Base-by-base conservation (phyloP, 2,329 filamentous ascomycete genomes). In the Neofusicoccum parvum region DNA sequence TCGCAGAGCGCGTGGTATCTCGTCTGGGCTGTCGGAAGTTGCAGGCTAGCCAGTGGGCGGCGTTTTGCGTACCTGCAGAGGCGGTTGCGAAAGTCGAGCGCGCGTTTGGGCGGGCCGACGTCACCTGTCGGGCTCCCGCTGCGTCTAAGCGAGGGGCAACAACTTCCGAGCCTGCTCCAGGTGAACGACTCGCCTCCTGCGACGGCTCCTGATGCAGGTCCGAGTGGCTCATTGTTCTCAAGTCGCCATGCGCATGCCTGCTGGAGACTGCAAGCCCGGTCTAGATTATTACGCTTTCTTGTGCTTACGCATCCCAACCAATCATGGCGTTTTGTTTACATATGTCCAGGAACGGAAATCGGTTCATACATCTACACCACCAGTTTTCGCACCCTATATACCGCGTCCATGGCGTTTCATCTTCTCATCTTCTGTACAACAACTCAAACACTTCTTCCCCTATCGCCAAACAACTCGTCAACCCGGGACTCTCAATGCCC, bases 401-500 rank as follows among this genome's bases (percentile, higher is more conserved):
- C 27, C 27, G 27, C 5, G 27, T 32, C 6, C 27, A 32, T 32
- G 6, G 6, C 27, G 27, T 1, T 7, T 7, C 27, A 7, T 32
- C 6, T 32, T 45, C 43, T 45, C 23, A 46, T 46, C 53, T 76
- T 45, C 70, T 64, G 72, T 88, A 87, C 70, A 88, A 68, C 59
- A 88, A 73, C 1, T 71, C 75, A 70, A 86, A 79, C 10, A 97
- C 93, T 81, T 86, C 85, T 74, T 96, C 92, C 3, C 85, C 94
- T 78, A 97, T 94, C 1, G 93, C 93, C 80, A 98, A 79, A 71
- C 86, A 88, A 76, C 92, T 95, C 53, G 94, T 98, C 76, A 98
- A 79, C 4, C 94, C 94, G 0, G 94, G 94, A 77, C 92, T 96
- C 82, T 98, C 94, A 70, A 97, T 97, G 0, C 93, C 94, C 71